Conservation (phyloP, 2,329 filamentous ascomycete species). For the Monilinia fructicola region DNA sequence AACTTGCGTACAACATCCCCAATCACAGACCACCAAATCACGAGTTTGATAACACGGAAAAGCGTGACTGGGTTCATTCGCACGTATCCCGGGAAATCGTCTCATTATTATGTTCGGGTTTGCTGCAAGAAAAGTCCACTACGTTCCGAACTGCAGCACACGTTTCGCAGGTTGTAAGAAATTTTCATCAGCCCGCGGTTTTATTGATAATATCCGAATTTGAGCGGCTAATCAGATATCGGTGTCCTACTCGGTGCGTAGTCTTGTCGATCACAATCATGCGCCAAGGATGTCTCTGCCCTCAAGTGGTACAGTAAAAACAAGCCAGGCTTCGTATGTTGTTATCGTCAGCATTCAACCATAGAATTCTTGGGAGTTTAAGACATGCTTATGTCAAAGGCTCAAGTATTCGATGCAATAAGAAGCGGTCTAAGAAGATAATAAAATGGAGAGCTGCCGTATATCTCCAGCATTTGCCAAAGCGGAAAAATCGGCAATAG, state of each 20-base stretch:
- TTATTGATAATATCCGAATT: conserved; percentile 1
- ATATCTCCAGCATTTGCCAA: not conserved
- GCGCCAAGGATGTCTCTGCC: conserved; percentile 6
- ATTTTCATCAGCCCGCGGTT: not conserved
- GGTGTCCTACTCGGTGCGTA: conserved; percentile 17
- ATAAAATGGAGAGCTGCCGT: not conserved
- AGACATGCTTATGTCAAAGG: conserved; percentile 6
- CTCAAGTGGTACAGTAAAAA: conserved; percentile 3
- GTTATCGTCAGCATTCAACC: not conserved
- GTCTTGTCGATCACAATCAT: conserved; percentile 9
- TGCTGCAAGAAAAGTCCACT: not conserved
- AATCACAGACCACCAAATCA: conserved; percentile 14
- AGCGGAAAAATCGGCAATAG: not conserved
- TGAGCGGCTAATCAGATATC: not conserved
- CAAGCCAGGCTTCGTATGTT: conserved; percentile 3
- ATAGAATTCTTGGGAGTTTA: conserved; percentile 1
- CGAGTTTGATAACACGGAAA: conserved; percentile 3
- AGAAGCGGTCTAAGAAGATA: not conserved
- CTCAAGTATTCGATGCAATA: not conserved
- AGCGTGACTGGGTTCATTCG: conserved; percentile 3
- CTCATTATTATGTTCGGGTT: not conserved
- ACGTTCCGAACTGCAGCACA: not conserved
- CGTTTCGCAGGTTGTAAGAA: not conserved
- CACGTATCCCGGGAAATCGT: conserved; percentile 1
- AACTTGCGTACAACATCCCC: conserved; percentile 14